These are phyloP conservation scores for Camptophora hylomeconis DNA, from an alignment of 2,329 filamentous ascomycete genomes.

Conservation along the genomic window DNA sequence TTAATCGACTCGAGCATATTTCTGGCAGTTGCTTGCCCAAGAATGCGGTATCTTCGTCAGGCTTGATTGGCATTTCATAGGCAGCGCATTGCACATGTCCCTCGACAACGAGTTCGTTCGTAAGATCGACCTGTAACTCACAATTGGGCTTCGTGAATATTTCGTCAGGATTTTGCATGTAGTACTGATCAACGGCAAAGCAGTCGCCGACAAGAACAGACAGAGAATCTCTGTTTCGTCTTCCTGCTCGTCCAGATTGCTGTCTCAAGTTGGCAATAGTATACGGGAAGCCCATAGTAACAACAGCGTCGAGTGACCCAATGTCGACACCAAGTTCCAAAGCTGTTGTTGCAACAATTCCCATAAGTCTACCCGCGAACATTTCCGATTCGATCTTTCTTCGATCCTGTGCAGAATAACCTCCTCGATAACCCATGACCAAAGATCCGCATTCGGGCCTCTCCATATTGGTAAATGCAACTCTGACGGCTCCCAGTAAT, in stretches of 20 bases:
- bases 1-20: slow-evolving; percentile 61
- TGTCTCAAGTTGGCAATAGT: slow-evolving; percentile 90
- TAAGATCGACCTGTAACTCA: slow-evolving; percentile 79
- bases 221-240: slow-evolving; percentile 84
- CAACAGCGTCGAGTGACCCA: slow-evolving; percentile 80
- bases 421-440: slow-evolving; percentile 91
- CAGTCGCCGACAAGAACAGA: slow-evolving; percentile 80
- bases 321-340: slow-evolving; percentile 93
- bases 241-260: slow-evolving; percentile 83
- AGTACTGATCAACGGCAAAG: slow-evolving; percentile 86
- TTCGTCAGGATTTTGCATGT: slow-evolving; percentile 92
- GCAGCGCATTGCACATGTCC: slow-evolving; percentile 93
- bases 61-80: slow-evolving; percentile 83
- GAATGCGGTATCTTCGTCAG: slow-evolving; percentile 60
- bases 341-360: slow-evolving; percentile 86
- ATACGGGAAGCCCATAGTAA: slow-evolving; percentile 90
- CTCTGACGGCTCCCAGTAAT: slow-evolving; percentile 65
- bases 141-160: slow-evolving; percentile 82
- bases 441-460: slow-evolving; percentile 60
- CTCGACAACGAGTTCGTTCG: slow-evolving; percentile 81
- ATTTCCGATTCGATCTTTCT: slow-evolving; percentile 84
- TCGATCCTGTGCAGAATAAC: slow-evolving; percentile 84
- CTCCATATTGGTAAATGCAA: slow-evolving; percentile 60
- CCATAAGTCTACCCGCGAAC: slow-evolving; percentile 88
- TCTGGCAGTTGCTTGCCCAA: slow-evolving; percentile 62